Evolutionary conservation across 2,329 filamentous ascomycete genomes (phyloP).

Genomic region (Epichloe sibirici): DNA sequence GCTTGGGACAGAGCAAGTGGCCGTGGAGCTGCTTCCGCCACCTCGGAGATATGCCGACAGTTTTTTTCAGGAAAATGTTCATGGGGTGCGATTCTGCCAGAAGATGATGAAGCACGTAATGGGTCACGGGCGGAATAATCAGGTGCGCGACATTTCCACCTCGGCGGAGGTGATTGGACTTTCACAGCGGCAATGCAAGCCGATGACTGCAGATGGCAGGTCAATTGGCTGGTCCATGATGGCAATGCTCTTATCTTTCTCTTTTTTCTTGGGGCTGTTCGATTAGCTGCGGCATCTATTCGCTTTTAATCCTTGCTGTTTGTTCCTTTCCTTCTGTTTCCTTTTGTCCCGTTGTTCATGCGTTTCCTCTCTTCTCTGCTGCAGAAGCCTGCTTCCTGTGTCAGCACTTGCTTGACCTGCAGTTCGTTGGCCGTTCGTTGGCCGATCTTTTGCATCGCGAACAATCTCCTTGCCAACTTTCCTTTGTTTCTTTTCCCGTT

Average conservation of each 20-base stretch:
- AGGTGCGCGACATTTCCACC: conserved; percentile 9
- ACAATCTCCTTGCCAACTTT: not conserved
- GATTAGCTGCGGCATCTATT: not conserved
- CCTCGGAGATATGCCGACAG: conserved; percentile 8
- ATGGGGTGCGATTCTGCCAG: conserved; percentile 16
- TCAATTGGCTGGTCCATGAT: conserved; percentile 40
- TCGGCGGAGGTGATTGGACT: conserved; percentile 18
- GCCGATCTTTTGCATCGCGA: not conserved
- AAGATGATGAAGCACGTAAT: conserved; percentile 12
- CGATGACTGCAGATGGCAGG: conserved; percentile 31
- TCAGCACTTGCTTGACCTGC: not conserved
- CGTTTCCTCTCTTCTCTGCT: not conserved
- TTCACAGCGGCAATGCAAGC: conserved; percentile 23
- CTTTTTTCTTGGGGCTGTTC: not conserved
- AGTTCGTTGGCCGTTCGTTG: not conserved
- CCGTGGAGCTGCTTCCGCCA: conserved; percentile 13
- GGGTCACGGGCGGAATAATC: conserved; percentile 16
- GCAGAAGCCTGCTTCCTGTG: too few relatives aligned
- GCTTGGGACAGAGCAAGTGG: conserved; percentile 25
- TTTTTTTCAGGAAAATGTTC: conserved; percentile 7
- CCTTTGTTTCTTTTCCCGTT: not conserved
- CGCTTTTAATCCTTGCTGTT: not conserved
- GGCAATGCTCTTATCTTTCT: conserved; percentile 16
- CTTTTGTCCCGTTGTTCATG: not conserved
- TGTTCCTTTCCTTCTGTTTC: not conserved